phyloP scores from a whole-genome alignment of 352 stramenopile genomes.

The Globisporangium canariense region DNA sequence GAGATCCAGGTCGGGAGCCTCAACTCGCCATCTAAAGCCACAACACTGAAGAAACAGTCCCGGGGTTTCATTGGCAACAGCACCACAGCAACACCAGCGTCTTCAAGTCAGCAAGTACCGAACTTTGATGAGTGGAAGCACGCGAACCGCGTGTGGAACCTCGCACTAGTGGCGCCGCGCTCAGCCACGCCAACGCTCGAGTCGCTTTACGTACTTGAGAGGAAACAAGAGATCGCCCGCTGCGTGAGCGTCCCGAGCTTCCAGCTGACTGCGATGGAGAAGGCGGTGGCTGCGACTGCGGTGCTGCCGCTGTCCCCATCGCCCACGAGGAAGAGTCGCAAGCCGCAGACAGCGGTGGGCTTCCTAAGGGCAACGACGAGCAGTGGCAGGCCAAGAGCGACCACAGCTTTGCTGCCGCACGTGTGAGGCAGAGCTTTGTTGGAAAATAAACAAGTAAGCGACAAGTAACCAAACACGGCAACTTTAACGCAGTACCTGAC shows the following conservation, averaged over 20 bases:
- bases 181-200: conserved; percentile 33
- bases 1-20: not conserved
- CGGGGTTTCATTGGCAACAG: not conserved
- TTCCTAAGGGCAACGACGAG: conserved; percentile 15
- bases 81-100: not conserved
- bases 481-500: not conserved
- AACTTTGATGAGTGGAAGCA: conserved; percentile 67
- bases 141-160: conserved; percentile 47
- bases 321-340: conserved; percentile 20
- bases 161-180: conserved; percentile 13
- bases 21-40: conserved; percentile 15
- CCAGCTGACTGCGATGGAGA: conserved; percentile 56
- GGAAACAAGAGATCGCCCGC: conserved; percentile 37
- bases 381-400: conserved; percentile 1
- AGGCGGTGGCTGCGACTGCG: conserved; percentile 22
- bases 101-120: conserved; percentile 18
- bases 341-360: conserved; percentile 12
- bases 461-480: not conserved
- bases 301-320: conserved; percentile 4
- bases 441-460: not conserved
- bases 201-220: conserved; percentile 18
- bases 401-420: conserved; percentile 15
- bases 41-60: conserved; percentile 17
- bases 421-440: conserved; percentile 8
- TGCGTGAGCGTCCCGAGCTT: conserved; percentile 59